Percentiles rank a stretch among this genome's conserved stretches.
Evolutionary conservation across 805 yeast genomes (phyloP).

Genomic region (Pichia californica): DNA sequence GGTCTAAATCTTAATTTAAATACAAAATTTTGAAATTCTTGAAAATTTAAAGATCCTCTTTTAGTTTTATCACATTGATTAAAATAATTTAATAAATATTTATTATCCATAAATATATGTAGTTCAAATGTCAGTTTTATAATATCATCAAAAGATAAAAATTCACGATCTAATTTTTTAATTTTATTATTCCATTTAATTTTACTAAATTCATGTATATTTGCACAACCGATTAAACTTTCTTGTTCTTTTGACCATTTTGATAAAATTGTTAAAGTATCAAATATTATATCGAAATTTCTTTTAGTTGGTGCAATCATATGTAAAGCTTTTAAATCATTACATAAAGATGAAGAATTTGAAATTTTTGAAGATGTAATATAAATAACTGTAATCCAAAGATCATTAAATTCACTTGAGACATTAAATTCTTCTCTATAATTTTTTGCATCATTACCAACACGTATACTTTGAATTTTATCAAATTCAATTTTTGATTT

Average conservation of each 20-base stretch:
- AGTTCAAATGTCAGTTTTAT: slow-evolving; percentile 56
- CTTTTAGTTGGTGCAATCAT: slow-evolving; percentile 52
- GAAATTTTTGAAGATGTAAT: slow-evolving; percentile 37
- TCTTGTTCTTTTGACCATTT: slow-evolving; percentile 18
- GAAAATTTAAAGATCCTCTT: slow-evolving; percentile 53
- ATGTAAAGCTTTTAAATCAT: slow-evolving; percentile 73
- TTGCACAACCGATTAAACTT: slow-evolving; percentile 7
- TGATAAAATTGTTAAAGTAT: slow-evolving; percentile 49
- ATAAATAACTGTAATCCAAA: slow-evolving; percentile 79
- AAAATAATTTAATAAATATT: slow-evolving; percentile 45
- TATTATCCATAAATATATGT: slow-evolving; percentile 65
- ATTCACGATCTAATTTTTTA: slow-evolving; percentile 5
- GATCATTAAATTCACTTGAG: slow-evolving; percentile 51
- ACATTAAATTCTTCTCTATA: slow-evolving; percentile 82
- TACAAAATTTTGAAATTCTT: slow-evolving; percentile 73
- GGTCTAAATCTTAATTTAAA: slow-evolving; percentile 54
- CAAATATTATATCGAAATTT: slow-evolving; percentile 49
- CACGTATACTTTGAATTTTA: slow-evolving; percentile 54
- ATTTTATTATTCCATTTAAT: slow-evolving; percentile 4
- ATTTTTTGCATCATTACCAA: slow-evolving; percentile 66
- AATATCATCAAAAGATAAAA: slow-evolving; percentile 59
- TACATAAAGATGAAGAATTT: slow-evolving; percentile 11
- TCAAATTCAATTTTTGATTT: slow-evolving; percentile 47
- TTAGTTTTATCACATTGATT: slow-evolving; percentile 42
- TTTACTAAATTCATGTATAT: slow-evolving; percentile 7